Conservation (phyloP, 2,329 filamentous ascomycete genomes). For the Talaromyces sp. region DNA sequence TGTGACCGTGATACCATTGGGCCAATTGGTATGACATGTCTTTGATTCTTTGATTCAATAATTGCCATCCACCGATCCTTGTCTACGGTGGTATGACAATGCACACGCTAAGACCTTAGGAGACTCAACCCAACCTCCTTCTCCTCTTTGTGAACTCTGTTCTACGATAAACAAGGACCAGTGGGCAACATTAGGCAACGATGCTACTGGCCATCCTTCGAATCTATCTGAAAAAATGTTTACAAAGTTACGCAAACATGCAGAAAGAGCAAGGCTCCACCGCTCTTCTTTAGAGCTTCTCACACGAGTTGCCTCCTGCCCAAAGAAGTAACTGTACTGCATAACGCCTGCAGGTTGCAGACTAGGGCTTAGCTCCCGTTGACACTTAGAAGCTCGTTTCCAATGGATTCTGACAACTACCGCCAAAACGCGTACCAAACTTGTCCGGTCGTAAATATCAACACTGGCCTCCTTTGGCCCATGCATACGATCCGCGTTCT, state of each 20-base stretch:
- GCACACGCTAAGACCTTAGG: conserved; percentile 12
- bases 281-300: background rate
- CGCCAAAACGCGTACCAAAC: conserved; percentile 16
- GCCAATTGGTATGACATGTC: conserved; percentile 1
- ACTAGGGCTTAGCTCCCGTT: conserved; percentile 14
- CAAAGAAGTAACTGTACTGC: conserved; percentile 12
- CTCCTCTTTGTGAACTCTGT: conserved; percentile 10
- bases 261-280: conserved; percentile 1
- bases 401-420: conserved; percentile 14
- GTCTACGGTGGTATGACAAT: conserved; percentile 10
- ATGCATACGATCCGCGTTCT: conserved; percentile 16
- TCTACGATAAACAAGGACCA: conserved; percentile 3
- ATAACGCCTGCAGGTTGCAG: conserved; percentile 13
- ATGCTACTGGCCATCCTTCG: background rate
- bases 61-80: conserved; percentile 15
- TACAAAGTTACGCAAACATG: conserved; percentile 10
- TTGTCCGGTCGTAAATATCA: conserved; percentile 15
- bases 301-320: conserved; percentile 6
- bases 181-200: conserved; percentile 7
- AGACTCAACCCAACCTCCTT: background rate
- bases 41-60: conserved; percentile 6
- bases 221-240: background rate
- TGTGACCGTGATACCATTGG: conserved; percentile 15
- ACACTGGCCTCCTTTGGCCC: conserved; percentile 10
- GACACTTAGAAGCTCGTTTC: conserved; percentile 14